Evolutionary conservation across 2,329 filamentous ascomycete genomes (phyloP).

Genomic region (Fusarium keratoplasticum): DNA sequence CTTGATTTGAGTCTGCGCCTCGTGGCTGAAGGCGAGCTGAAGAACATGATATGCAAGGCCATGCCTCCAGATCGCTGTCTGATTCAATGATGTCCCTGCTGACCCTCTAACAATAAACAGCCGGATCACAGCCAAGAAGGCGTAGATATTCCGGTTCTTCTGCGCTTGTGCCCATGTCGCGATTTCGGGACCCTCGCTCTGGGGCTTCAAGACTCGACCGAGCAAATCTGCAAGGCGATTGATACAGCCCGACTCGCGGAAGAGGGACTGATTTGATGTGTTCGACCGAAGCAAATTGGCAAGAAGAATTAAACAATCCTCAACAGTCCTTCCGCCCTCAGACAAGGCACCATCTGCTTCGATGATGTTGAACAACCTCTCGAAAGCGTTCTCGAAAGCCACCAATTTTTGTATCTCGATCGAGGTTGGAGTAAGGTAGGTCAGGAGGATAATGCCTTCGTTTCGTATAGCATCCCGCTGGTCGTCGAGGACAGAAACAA

Average conservation of each 20-base stretch:
- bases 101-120: conserved; percentile 88
- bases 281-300: conserved; percentile 91
- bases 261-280: conserved; percentile 91
- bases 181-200: conserved; percentile 66
- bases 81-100: conserved; percentile 83
- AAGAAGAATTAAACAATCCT: conserved; percentile 91
- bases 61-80: conserved; percentile 85
- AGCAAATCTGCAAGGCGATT: conserved; percentile 78
- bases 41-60: conserved; percentile 83
- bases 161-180: conserved; percentile 82
- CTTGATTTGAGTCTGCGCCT: conserved; percentile 80
- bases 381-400: conserved; percentile 94
- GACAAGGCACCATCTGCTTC: conserved; percentile 82
- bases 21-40: conserved; percentile 82
- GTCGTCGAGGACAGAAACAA: conserved; percentile 88
- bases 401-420: conserved; percentile 94
- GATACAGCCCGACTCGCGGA: conserved; percentile 89
- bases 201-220: conserved; percentile 65
- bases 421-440: conserved; percentile 87
- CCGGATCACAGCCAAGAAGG: conserved; percentile 85
- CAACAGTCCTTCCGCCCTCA: conserved; percentile 87
- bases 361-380: conserved; percentile 85
- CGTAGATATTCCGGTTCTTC: conserved; percentile 91
- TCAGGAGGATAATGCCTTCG: conserved; percentile 87
- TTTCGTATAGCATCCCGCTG: conserved; percentile 87